Conservation (phyloP, 176 grass and related monocot species). For the Stipa capillata region DNA sequence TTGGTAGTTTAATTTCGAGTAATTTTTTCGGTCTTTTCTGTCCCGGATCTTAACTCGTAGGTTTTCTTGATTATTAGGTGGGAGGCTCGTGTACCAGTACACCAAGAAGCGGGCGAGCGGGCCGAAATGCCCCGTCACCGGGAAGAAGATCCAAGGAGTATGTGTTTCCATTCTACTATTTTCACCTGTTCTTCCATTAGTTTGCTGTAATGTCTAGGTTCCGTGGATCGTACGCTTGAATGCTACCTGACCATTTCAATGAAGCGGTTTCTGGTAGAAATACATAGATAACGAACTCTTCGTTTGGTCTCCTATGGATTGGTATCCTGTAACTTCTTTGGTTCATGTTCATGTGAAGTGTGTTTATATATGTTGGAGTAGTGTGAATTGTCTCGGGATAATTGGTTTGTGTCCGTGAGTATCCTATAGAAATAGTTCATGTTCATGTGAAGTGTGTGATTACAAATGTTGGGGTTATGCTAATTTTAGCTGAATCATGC, state of each 20-base stretch:
- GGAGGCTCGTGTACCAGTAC: slow-evolving; percentile 86
- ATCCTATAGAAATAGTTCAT: too few species aligned
- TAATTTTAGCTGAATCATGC: not conserved
- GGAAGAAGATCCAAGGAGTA: slow-evolving; percentile 93
- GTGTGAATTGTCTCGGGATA: too few species aligned
- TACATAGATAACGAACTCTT: not conserved
- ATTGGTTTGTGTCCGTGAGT: too few species aligned
- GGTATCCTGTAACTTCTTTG: not conserved
- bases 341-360: not conserved
- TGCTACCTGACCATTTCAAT: not conserved
- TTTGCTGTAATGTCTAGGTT: not conserved
- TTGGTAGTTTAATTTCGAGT: not conserved
- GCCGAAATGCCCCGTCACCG: slow-evolving; percentile 78
- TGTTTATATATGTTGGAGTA: not conserved
- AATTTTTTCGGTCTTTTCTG: not conserved
- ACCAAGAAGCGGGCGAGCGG: slow-evolving; percentile 81
- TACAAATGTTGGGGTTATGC: not conserved
- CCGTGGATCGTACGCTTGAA: not conserved
- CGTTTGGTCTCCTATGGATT: not conserved
- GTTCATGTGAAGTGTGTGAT: not conserved
- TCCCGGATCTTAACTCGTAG: not conserved
- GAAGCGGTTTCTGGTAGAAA: not conserved
- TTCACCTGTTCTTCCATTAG: not conserved
- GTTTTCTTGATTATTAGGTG: slow-evolving; percentile 41
- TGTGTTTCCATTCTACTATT: not conserved